A percentile compares a stretch with the other conserved stretches of the same genome.
These are phyloP conservation scores for Carex kokanica DNA, from an alignment of 176 grass and related monocot genomes.

Conservation along the genomic window DNA sequence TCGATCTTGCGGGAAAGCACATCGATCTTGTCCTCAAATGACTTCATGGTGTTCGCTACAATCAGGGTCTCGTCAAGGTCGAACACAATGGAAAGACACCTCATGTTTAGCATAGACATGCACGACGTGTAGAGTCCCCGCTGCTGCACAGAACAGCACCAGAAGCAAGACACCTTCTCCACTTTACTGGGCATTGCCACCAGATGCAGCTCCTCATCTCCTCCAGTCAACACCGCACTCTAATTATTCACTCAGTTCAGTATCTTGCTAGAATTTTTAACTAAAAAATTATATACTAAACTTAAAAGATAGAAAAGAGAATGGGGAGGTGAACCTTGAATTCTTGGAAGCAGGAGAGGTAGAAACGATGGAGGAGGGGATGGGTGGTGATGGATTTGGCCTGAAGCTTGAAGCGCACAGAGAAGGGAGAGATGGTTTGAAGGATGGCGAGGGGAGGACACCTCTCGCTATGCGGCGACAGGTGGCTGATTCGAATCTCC, in stretches of 20 bases:
- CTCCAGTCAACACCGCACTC: slow-evolving; percentile 74
- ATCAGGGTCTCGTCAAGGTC: slow-evolving; percentile 97
- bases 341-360: slow-evolving; percentile 77
- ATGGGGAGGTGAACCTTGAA: slow-evolving; percentile 43
- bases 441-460: slow-evolving; percentile 85
- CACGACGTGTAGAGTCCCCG: slow-evolving; percentile 60
- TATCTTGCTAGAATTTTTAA: background rate
- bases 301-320: background rate
- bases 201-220: slow-evolving; percentile 86
- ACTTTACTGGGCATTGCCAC: slow-evolving; percentile 86
- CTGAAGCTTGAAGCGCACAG: slow-evolving; percentile 85
- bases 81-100: slow-evolving; percentile 89
- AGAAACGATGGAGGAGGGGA: slow-evolving; percentile 51
- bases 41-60: slow-evolving; percentile 96
- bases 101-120: slow-evolving; percentile 75
- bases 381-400: slow-evolving; percentile 46
- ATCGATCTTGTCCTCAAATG: slow-evolving; percentile 75
- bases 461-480: slow-evolving; percentile 71
- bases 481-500: slow-evolving; percentile 88
- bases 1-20: slow-evolving; percentile 67
- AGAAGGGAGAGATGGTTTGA: slow-evolving; percentile 80
- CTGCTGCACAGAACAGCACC: slow-evolving; percentile 75
- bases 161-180: slow-evolving; percentile 78
- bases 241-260: slow-evolving; percentile 28
- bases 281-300: slow-evolving; percentile 7